These are phyloP conservation scores for Entomortierella chlamydospora DNA, from an alignment of 192 early-diverging fungal genomes.

Conservation along the genomic window DNA sequence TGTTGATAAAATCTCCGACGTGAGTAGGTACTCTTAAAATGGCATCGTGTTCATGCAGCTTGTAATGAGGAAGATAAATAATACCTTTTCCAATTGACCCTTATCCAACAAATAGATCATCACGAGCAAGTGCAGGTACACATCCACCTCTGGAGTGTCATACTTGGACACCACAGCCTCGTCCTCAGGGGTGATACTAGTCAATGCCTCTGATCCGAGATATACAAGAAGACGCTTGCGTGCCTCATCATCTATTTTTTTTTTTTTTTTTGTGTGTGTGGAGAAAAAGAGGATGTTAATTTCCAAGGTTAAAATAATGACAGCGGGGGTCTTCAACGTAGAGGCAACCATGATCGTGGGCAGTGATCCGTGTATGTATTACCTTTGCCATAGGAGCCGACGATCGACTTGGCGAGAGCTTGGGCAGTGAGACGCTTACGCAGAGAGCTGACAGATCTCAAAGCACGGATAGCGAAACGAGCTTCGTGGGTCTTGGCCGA, in stretches of 20 bases:
- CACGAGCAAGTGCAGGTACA: constrained; percentile 86
- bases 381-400: constrained; percentile 64
- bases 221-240: constrained; percentile 42
- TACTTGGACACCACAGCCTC: constrained; percentile 34
- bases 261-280: too few species aligned
- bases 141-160: constrained; percentile 80
- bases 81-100: constrained; percentile 75
- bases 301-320: too few species aligned
- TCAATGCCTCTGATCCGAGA: constrained; percentile 57
- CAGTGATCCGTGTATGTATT: too few species aligned
- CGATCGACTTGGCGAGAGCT: constrained; percentile 70
- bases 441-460: constrained; percentile 83
- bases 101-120: constrained; percentile 88
- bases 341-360: too few species aligned
- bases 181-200: constrained; percentile 61
- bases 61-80: too few species aligned
- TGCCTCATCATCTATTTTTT: constrained; percentile 35
- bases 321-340: too few species aligned
- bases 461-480: constrained; percentile 89
- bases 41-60: too few species aligned
- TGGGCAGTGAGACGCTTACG: constrained; percentile 81
- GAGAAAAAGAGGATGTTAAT: too few species aligned
- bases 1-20: neutral
- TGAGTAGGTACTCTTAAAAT: too few species aligned
- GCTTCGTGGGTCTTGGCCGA: constrained; percentile 87